Evolutionary conservation across 331 rosid species (phyloP).

Genomic region (Phaseolus coccineus): DNA sequence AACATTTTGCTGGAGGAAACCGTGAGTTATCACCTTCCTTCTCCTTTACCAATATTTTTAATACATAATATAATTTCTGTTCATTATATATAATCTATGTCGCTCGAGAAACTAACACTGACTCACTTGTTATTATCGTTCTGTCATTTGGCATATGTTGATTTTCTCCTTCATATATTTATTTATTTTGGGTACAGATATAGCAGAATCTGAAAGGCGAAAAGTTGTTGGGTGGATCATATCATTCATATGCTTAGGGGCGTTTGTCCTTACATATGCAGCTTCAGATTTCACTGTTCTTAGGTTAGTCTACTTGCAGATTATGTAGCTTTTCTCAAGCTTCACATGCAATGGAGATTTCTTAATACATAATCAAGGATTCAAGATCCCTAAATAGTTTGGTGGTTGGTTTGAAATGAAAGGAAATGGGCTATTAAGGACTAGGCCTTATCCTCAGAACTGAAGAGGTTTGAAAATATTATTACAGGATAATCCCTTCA

Average conservation of each 20-base stretch:
- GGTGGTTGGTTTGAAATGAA: conserved; percentile 35
- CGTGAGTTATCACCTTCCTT: conserved; percentile 61
- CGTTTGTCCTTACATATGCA: conserved; percentile 74
- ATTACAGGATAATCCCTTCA: background rate
- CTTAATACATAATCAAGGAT: conserved; percentile 4
- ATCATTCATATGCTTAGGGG: conserved; percentile 76
- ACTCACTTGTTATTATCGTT: background rate
- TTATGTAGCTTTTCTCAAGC: conserved; percentile 30
- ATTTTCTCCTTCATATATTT: conserved; percentile 16
- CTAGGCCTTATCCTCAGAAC: conserved; percentile 18
- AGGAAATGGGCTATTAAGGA: conserved; percentile 19
- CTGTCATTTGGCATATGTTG: conserved; percentile 28
- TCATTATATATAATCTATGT: conserved; percentile 8
- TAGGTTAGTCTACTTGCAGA: conserved; percentile 61
- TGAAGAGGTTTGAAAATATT: background rate
- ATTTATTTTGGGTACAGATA: conserved; percentile 53
- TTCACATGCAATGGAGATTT: conserved; percentile 26
- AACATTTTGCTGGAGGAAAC: conserved; percentile 53
- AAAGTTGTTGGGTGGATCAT: conserved; percentile 79
- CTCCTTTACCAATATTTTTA: conserved; percentile 8
- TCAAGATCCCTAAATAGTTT: conserved; percentile 20
- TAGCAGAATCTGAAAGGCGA: conserved; percentile 58
- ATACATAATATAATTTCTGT: conserved; percentile 18
- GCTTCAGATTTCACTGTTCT: conserved; percentile 68
- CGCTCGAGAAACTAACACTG: conserved; percentile 20